Base-by-base conservation (phyloP, 495 filamentous ascomycete species). In the Xylaria grammica region DNA sequence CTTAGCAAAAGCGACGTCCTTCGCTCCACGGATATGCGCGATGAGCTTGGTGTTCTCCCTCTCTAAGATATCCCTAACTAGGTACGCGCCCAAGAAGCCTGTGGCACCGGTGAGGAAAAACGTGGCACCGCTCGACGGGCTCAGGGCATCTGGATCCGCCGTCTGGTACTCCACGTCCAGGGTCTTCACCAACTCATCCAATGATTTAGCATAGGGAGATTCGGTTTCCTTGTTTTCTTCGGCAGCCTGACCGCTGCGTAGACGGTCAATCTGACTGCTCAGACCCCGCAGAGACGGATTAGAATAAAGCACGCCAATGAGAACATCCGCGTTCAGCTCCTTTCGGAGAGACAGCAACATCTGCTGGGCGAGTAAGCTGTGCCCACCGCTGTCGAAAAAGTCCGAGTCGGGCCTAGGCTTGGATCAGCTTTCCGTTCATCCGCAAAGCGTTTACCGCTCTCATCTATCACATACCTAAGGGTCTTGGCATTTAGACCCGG, bases 381-480 rank as follows among this genome's bases (percentile, higher is more conserved):
- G 91, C 7, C 94, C 94, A 52, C 95, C 95, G 29, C 90, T 76
- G 44, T 98, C 93, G 63, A 97, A 96, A 82, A 97, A 97, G 19
- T 82, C 84, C 48, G 89, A 84, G 13, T 92, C 83, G 2, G 87
- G 82, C 32, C 77, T n/a, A n/a, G n/a, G n/a, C n/a, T n/a, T n/a
- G n/a, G n/a, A n/a, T n/a, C n/a, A n/a, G n/a, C n/a, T n/a, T n/a
- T n/a, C n/a, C n/a, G n/a, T n/a, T n/a, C n/a, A n/a, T n/a, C n/a
- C n/a, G n/a, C n/a, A n/a, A n/a, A n/a, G n/a, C n/a, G n/a, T n/a
- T n/a, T n/a, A n/a, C n/a, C n/a, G n/a, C n/a, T n/a, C n/a, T n/a
- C n/a, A n/a, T n/a, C n/a, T n/a, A n/a, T n/a, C n/a, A n/a, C n/a
- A n/a, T n/a, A n/a, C n/a, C n/a, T 80, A 60, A 97, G 79, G 34